Base-by-base conservation (phyloP, 805 yeast species). In the Wickerhamiella occidentalis region DNA sequence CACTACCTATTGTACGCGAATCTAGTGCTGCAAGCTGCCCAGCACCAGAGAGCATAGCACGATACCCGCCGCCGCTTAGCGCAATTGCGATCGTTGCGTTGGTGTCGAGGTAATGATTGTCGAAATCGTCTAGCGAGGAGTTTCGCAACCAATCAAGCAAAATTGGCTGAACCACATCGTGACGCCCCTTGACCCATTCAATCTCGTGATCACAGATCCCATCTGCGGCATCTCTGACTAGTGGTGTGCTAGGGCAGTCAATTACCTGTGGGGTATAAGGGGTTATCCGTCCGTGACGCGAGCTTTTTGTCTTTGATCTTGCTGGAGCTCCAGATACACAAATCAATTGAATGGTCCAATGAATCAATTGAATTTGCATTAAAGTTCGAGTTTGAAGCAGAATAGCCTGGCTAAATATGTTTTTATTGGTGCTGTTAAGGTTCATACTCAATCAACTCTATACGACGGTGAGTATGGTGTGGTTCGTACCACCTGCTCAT, bases 51-150 rank as follows among this genome's bases (percentile, higher is more conserved):
- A 79, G 58, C 80, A 79, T 76, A 6, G 84, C 73, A 47, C 84
- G 63, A 59, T 76, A 87, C 4, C 96, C 96, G 57, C 96, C 96
- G 41, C 96, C 96, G 15, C 85, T 77, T 55, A 80, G 78, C 6
- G 86, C 80, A 13, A 68, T 51, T 6, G 70, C 73, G 22, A 55
- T 46, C 5, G 7, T 30, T 6, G 35, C 35, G 6, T 33, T 19
- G 8, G 28, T 25, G 15, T 40, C 44, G n/a, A 18, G 28, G 19
- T 23, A n/a, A 6, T 3, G 6, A 2, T 17, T 4, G 4, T 19
- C 25, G 3, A n/a, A 11, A 3, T 23, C 26, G 19, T 40, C 44
- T 7, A 40, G 19, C 18, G 3, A 6, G 4, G 44, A 40, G 22
- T 40, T 28, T 3, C 6, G 17, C 19, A 40, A 33, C 44, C 44